Percentiles rank a stretch among this genome's conserved stretches.
Evolutionary conservation across 129 eudicot species (phyloP).

Genomic region (Artemisia annua): DNA sequence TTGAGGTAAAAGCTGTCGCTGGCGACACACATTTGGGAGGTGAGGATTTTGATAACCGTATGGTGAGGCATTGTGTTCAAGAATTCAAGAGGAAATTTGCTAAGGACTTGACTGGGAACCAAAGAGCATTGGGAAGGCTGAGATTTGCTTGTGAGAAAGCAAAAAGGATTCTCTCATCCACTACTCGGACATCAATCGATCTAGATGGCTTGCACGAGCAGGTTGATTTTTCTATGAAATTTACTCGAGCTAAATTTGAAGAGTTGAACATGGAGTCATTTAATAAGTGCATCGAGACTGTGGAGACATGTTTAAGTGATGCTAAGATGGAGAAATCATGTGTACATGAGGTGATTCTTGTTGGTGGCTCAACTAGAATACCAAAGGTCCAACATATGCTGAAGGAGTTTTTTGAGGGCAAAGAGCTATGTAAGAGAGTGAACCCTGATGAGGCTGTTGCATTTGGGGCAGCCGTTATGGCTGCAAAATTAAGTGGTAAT

Average conservation of each 20-base stretch:
- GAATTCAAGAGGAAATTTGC: slow-evolving; percentile 17
- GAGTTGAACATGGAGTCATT: not conserved
- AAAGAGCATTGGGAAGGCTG: slow-evolving; percentile 23
- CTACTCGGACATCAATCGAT: not conserved
- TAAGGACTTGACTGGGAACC: slow-evolving; percentile 16
- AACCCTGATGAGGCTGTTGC: slow-evolving; percentile 28
- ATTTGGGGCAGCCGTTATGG: slow-evolving; percentile 13
- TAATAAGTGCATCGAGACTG: not conserved
- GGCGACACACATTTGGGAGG: slow-evolving; percentile 33
- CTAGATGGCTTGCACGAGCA: slow-evolving; percentile 19
- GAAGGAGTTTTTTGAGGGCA: not conserved
- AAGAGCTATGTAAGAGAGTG: slow-evolving; percentile 18
- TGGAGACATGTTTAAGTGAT: slow-evolving; percentile 3
- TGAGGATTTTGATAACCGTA: slow-evolving; percentile 16
- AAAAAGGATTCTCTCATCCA: slow-evolving; percentile 14
- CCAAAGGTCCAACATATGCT: slow-evolving; percentile 5
- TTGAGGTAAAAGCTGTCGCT: slow-evolving; percentile 21
- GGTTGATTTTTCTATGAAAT: slow-evolving; percentile 16
- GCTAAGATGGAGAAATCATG: slow-evolving; percentile 16
- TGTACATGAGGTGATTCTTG: slow-evolving; percentile 16
- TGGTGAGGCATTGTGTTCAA: slow-evolving; percentile 17
- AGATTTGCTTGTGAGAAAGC: slow-evolving; percentile 22
- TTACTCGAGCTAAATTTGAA: slow-evolving; percentile 24
- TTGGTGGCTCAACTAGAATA: slow-evolving; percentile 28
- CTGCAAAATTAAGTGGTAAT: slow-evolving; percentile 5